These are phyloP conservation scores for Didymella pinodella DNA, from an alignment of 2,329 filamentous ascomycete species.

Conservation along the genomic window DNA sequence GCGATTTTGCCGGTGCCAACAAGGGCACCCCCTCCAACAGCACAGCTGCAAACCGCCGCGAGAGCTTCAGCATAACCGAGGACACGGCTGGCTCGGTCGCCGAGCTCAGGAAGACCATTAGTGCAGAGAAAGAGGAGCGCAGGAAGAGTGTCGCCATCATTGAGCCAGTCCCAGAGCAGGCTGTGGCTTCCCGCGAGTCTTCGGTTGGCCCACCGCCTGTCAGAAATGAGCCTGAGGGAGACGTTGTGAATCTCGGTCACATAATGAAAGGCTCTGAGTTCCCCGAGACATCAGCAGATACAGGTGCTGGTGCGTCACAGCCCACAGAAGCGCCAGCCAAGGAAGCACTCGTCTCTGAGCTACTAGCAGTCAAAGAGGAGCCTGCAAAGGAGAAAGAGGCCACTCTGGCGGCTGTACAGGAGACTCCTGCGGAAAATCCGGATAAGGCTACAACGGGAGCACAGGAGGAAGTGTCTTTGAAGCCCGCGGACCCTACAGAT, in stretches of 20 bases:
- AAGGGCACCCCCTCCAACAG: constrained; percentile 43
- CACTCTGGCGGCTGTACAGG: constrained; percentile 11
- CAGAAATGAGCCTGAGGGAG: constrained; percentile 35
- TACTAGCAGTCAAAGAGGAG: constrained; percentile 16
- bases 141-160: constrained; percentile 46
- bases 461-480: constrained; percentile 53
- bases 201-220: constrained; percentile 46
- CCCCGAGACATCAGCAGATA: constrained; percentile 34
- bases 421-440: constrained; percentile 49
- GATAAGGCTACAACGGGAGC: constrained; percentile 55
- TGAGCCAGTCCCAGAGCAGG: constrained; percentile 54
- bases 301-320: constrained; percentile 15
- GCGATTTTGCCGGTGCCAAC: constrained; percentile 35
- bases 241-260: constrained; percentile 43
- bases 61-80: constrained; percentile 54
- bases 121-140: constrained; percentile 52
- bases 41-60: constrained; percentile 44
- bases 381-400: constrained; percentile 8
- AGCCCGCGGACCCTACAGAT: constrained; percentile 51
- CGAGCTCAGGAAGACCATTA: constrained; percentile 52
- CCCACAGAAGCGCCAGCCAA: constrained; percentile 13
- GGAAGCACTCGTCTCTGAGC: constrained; percentile 15
- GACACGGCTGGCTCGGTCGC: constrained; percentile 45
- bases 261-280: constrained; percentile 51
- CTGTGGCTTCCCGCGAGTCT: constrained; percentile 51